Percentiles rank a stretch among this genome's conserved stretches.
Conservation (phyloP, 2,329 filamentous ascomycete genomes). For the Nemania diffusa region DNA sequence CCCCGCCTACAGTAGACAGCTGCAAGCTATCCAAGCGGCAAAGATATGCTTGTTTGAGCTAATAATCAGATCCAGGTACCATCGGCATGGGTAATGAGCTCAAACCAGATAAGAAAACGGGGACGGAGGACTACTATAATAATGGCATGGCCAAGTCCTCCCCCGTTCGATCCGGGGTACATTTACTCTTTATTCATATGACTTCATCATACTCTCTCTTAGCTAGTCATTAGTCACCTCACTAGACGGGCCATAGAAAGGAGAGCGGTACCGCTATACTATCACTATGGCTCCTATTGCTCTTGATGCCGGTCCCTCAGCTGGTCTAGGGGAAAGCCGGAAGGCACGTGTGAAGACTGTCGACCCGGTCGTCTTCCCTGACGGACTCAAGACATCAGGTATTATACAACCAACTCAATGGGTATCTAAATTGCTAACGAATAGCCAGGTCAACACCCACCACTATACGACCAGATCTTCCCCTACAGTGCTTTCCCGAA, state of each 20-base stretch:
- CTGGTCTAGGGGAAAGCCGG: constrained; percentile 38
- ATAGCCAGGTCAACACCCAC: constrained; percentile 71
- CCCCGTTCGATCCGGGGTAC: constrained; percentile 14
- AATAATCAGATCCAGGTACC: constrained; percentile 5
- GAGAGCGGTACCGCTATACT: background rate
- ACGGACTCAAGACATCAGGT: constrained; percentile 68
- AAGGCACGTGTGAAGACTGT: constrained; percentile 42
- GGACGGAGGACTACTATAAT: constrained; percentile 25
- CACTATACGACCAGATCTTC: constrained; percentile 68
- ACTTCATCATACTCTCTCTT: constrained; percentile 6
- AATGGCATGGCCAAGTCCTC: constrained; percentile 1
- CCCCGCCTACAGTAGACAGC: background rate
- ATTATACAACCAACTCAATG: constrained; percentile 9
- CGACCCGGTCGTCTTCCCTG: constrained; percentile 64
- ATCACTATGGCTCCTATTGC: constrained; percentile 45
- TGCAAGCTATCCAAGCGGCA: constrained; percentile 14
- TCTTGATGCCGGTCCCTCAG: constrained; percentile 38
- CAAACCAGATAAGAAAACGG: constrained; percentile 30
- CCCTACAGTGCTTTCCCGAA: constrained; percentile 74
- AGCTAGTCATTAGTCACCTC: background rate
- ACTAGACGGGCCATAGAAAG: constrained; percentile 1
- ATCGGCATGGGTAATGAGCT: background rate
- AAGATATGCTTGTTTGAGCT: constrained; percentile 7
- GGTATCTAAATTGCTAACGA: constrained; percentile 40
- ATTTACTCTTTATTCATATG: constrained; percentile 20